Evolutionary conservation across 345 rosid species (phyloP), one percentile per base, ranked within the genome.

Genomic region (Reutealis trisperma): DNA sequence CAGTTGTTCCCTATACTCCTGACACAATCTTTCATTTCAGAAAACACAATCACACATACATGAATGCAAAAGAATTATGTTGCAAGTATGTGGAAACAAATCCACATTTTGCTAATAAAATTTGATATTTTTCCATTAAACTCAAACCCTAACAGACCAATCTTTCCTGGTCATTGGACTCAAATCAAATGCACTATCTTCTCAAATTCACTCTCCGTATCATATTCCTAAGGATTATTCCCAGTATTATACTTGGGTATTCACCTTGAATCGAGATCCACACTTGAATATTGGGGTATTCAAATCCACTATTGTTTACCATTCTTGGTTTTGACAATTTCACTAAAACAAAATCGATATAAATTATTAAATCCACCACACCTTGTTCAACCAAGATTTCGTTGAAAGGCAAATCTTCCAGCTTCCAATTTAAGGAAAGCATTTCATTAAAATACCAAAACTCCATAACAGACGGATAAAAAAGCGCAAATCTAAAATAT

Each of bases 261-360:
- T 55, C 64, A 4, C 64, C 14, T n/a, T n/a, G 64, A 30, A 32
- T 19, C 58, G 12, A 62, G 77, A 63, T 32, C 47, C 69, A 63
- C 60, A 63, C 21, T 21, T 27, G 42, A 16, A 25, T 6, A 34
- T 34, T 34, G 37, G 37, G 42, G 62, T 32, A 42, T 32, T 34
- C 63, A 15, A 52, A 41, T 8, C 42, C 76, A 73, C 15, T 19
- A 13, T 63, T 54, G 16, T 2, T 25, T 22, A 71, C 65, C 71
- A 58, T 75, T 76, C 57, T 77, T 62, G 62, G 63, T 79, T 66
- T 66, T 77, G 51, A 19, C 32, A 65, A 15, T 70, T 37, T 54
- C 16, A 70, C 21, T 34, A 13, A 63, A 21, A 16, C 34, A 2
- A 8, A 67, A 47, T 66, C 13, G 9, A 14, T 41, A 7, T 34